These are phyloP conservation scores for Boletus tomentosulus DNA, from an alignment of 768 basidiomycete species.

Conservation along the genomic window DNA sequence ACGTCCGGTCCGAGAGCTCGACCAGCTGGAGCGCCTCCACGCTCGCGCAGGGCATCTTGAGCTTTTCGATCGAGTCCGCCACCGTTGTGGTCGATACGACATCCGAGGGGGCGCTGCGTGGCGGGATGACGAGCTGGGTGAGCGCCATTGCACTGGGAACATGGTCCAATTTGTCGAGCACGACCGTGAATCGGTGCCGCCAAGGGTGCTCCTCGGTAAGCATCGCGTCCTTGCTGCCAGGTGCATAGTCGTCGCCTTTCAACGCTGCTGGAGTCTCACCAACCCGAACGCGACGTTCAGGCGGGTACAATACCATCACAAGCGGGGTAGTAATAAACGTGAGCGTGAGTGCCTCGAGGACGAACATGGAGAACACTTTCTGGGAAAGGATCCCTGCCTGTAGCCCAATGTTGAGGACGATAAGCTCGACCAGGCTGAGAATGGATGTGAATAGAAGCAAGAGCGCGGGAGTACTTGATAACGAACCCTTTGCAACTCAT, in stretches of 20 bases:
- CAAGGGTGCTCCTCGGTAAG: conserved; percentile 23
- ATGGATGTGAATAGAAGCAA: not conserved
- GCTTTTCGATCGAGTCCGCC: not conserved
- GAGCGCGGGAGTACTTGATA: not conserved
- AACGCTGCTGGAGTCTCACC: conserved; percentile 8
- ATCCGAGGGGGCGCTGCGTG: conserved; percentile 8
- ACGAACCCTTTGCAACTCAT: conserved; percentile 93
- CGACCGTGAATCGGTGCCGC: conserved; percentile 71
- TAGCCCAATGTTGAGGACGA: conserved; percentile 93
- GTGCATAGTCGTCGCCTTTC: conserved; percentile 34
- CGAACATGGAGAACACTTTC: conserved; percentile 92
- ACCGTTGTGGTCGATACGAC: conserved; percentile 11
- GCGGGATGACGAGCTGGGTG: conserved; percentile 69
- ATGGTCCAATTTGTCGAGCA: conserved; percentile 88
- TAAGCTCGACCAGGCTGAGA: conserved; percentile 81
- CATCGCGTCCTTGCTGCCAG: conserved; percentile 4
- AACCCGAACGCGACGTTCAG: conserved; percentile 49
- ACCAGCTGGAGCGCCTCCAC: conserved; percentile 82
- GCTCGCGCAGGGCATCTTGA: conserved; percentile 32
- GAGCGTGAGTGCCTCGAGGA: conserved; percentile 74
- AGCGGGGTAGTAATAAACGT: conserved; percentile 86
- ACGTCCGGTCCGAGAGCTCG: conserved; percentile 68
- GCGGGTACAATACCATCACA: conserved; percentile 64
- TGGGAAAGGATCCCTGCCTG: conserved; percentile 70
- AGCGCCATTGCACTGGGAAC: conserved; percentile 87